Evolutionary conservation across 352 stramenopile genomes (phyloP), one percentile per base, ranked within the genome.

Genomic region (Phytophthora cajani): DNA sequence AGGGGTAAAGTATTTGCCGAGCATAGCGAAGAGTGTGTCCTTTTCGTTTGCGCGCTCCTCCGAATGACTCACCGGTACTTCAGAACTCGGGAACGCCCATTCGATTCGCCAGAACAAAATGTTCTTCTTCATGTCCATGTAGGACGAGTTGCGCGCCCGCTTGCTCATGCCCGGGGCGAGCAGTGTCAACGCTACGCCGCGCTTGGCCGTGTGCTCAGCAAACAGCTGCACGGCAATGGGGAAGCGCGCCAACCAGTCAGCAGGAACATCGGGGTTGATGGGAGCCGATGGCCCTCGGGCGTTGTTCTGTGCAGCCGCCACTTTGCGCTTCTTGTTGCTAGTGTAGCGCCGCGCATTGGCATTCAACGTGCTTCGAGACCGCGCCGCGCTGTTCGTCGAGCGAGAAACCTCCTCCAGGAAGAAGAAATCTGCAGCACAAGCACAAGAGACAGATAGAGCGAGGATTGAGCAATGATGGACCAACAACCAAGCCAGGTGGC

Each of bases 151-250:
- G 33, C 82, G 75, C 17, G 74, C 57, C 44, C 84, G 87, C 47
- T 94, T 94, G 67, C 80, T 93, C 89, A 96, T 96, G 5, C 89
- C 89, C 0, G 87, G 84, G 17, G 89, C 87, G 8, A 94, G 74
- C 11, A 96, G 56, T 23, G 85, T 93, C 46, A 96, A 64, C 7
- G 72, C 72, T 11, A 94, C 82, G 5, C 87, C 87, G 30, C 86
- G 81, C 56, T 94, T 91, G 3, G 74, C 74, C 7, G 89, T 81
- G 38, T 93, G 82, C 57, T 92, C 69, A 17, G 88, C 85, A 58
- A 96, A 77, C 4, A 89, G 32, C 60, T 96, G 89, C 25, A 87
- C 81, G 23, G 81, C 72, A 42, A 89, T 80, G 1, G 89, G 87
- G 36, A 94, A 96, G 7, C 86, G 84, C 23, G 72, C 67, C 38